Evolutionary conservation across 257 asterid genomes (phyloP), one percentile per base, ranked within the genome.

Genomic region (Verbascum thapsus): DNA sequence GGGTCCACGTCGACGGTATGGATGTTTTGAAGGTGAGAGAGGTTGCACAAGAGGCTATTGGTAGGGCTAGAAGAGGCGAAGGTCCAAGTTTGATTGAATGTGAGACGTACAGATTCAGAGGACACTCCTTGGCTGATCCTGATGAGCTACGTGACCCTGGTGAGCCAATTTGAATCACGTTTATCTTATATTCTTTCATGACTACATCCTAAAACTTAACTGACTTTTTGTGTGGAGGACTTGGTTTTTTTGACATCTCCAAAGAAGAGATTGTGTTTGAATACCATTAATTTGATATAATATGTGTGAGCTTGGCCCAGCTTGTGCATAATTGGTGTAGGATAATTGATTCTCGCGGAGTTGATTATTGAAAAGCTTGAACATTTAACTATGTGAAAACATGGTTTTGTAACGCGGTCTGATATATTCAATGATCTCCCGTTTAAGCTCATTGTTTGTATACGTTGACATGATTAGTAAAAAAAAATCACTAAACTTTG

Each of bases 101-200:
- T 40, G 97, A 94, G 82, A 94, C 98, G 26, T 94, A 94, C 17
- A 75, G 97, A 78, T 94, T 87, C 67, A 87, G 96, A 78, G 96
- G 99, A 44, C 98, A 90, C 84, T 94, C 99, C 66, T 84, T 87
- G 85, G 99, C 98, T 18, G 99, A 94, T 58, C 97, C 98, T 3
- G 97, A 94, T 76, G 96, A 94, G 90, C 88, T 94, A 11, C 99
- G 96, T 82, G 95, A 94, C 83, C 98, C 96, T 37, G 86, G 98
- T 94, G 54, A 83, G 86, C 63, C 63, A 52, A 60, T 69, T 73
- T 40, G 47, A 44, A 41, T 37, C 43, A 53, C 54, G 40, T 38
- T 9, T 54, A 5, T 34, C 6, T 18, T 23, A 20, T 69, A n/a
- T 47, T 47, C 62, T 11, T 47, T 42, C 40, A 23, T 39, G 54